A percentile compares a stretch with the other conserved stretches of the same genome.
Conservation (phyloP, 83 land plant species). For the Picea abies region DNA sequence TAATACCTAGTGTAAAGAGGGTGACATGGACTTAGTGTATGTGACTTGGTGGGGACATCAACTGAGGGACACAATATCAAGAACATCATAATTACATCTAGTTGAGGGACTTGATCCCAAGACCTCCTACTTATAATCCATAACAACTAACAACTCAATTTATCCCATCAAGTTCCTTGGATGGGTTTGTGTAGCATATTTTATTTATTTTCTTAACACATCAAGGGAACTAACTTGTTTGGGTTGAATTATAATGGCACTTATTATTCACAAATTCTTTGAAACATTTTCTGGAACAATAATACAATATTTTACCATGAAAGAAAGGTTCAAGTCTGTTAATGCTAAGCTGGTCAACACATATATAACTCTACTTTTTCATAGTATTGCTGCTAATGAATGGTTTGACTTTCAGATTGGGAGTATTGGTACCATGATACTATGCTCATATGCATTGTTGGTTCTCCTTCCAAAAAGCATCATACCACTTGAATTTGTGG, state of each 20-base stretch:
- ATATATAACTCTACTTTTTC: constrained; percentile 38
- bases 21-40: no score
- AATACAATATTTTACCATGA: constrained; percentile 35
- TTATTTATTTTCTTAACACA: constrained; percentile 27
- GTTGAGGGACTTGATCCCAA: neutral
- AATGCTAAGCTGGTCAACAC: constrained; percentile 33
- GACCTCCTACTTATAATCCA: constrained; percentile 29
- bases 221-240: constrained; percentile 51
- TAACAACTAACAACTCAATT: no score
- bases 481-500: constrained; percentile 39
- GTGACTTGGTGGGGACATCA: no score
- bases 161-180: neutral
- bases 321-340: constrained; percentile 22
- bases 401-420: constrained; percentile 52
- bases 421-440: constrained; percentile 34
- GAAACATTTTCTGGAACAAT: constrained; percentile 45
- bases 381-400: constrained; percentile 46
- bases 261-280: constrained; percentile 41
- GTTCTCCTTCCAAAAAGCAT: constrained; percentile 34
- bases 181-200: constrained; percentile 25
- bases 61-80: no score
- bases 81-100: no score
- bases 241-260: constrained; percentile 41
- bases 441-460: constrained; percentile 40
- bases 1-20: constrained; percentile 10